Conservation (phyloP, 345 rosid genomes). For the Stellera chamaejasme region DNA sequence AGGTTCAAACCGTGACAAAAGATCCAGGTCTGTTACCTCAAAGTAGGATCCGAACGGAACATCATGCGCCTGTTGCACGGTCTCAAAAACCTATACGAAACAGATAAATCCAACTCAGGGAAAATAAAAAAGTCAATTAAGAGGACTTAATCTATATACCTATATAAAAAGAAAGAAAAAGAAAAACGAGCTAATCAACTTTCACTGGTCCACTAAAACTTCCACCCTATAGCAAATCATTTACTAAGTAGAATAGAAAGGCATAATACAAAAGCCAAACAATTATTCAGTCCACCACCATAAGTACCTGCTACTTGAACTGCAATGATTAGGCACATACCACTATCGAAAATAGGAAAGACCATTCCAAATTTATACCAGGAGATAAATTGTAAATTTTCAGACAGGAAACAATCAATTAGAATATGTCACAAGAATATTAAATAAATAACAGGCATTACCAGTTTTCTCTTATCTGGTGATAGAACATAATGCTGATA, state of each 20-base stretch:
- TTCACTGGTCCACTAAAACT: too few relatives aligned
- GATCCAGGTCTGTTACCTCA: constrained; percentile 37
- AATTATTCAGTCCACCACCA: too few relatives aligned
- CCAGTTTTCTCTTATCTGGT: constrained; percentile 70
- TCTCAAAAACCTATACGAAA: constrained; percentile 69
- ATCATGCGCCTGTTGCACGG: constrained; percentile 94
- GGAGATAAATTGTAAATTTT: too few relatives aligned
- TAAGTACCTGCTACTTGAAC: too few relatives aligned
- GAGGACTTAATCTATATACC: neutral
- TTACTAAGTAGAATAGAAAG: too few relatives aligned
- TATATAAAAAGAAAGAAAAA: too few relatives aligned
- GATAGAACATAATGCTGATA: constrained; percentile 81
- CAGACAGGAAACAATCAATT: neutral
- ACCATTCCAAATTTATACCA: too few relatives aligned
- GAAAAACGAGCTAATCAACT: too few relatives aligned
- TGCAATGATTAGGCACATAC: too few relatives aligned
- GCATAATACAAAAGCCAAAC: too few relatives aligned
- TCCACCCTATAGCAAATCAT: too few relatives aligned
- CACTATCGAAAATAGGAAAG: too few relatives aligned
- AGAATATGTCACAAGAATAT: neutral
- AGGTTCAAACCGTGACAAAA: neutral
- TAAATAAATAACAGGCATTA: constrained; percentile 17
- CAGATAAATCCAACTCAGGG: constrained; percentile 1
- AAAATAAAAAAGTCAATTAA: constrained; percentile 7
- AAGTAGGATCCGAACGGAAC: constrained; percentile 96